A percentile compares a stretch with the other conserved stretches of the same genome.
phyloP scores from a whole-genome alignment of 306 rosid species.

The Gillenia trifoliata region DNA sequence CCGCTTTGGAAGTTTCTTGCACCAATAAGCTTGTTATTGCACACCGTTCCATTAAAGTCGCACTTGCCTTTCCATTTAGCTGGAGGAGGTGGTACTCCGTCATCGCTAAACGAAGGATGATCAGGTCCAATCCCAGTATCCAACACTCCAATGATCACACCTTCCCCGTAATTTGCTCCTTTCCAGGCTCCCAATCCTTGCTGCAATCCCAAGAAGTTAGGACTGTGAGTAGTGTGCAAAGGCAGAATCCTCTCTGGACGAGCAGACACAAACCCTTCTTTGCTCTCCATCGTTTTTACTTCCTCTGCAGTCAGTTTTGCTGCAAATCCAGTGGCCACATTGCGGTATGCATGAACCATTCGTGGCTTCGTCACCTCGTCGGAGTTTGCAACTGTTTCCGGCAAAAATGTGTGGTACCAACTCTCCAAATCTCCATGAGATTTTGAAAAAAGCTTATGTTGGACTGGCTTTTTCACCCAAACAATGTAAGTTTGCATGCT shows the following conservation, averaged over 20 bases:
- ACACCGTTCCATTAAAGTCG: constrained; percentile 34
- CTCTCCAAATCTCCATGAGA: constrained; percentile 29
- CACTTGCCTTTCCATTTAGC: constrained; percentile 73
- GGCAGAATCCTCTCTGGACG: constrained; percentile 25
- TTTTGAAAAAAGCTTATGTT: neutral
- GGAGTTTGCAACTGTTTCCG: constrained; percentile 18
- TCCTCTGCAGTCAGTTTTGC: constrained; percentile 55
- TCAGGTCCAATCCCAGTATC: constrained; percentile 56
- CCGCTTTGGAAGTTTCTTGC: constrained; percentile 35
- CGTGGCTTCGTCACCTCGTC: constrained; percentile 13
- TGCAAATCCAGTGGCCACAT: constrained; percentile 60
- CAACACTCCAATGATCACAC: constrained; percentile 60
- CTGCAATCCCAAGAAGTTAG: constrained; percentile 54
- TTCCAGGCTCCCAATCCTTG: constrained; percentile 49
- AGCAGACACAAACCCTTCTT: constrained; percentile 50
- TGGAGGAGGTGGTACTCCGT: constrained; percentile 63
- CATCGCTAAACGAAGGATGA: constrained; percentile 63
- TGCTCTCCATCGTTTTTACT: constrained; percentile 29
- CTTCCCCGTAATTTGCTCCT: constrained; percentile 53
- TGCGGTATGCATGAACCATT: constrained; percentile 37
- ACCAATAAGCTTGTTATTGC: constrained; percentile 72
- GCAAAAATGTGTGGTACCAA: constrained; percentile 58
- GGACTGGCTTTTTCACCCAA: constrained; percentile 38
- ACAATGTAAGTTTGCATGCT: constrained; percentile 38
- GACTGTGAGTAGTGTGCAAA: constrained; percentile 54